Percentiles rank a stretch among this genome's conserved stretches.
These are phyloP conservation scores for Pseudocohnilembus persalinus DNA, from an alignment of 169 alveolate species.

Conservation along the genomic window DNA sequence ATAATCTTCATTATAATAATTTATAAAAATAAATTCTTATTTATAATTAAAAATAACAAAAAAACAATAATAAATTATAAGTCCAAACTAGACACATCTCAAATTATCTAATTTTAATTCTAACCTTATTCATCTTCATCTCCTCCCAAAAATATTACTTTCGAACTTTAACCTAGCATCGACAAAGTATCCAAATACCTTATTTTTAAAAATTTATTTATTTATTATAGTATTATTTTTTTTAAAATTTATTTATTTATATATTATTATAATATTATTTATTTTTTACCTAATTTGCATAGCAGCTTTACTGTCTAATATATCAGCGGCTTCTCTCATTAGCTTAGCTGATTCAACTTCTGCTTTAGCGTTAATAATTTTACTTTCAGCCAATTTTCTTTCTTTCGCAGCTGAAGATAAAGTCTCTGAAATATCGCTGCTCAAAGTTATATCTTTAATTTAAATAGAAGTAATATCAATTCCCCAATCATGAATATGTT, in stretches of 20 bases:
- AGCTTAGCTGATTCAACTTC: conserved; percentile 50
- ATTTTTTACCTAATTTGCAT: conserved; percentile 39
- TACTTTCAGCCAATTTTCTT: conserved; percentile 43
- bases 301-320: conserved; percentile 44
- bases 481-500: conserved; percentile 47
- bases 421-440: conserved; percentile 34
- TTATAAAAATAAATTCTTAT: too few relatives aligned
- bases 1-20: too few relatives aligned
- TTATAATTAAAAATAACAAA: too few relatives aligned
- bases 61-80: too few relatives aligned
- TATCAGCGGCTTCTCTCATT: conserved; percentile 45
- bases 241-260: too few relatives aligned
- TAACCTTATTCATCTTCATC: neutral
- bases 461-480: conserved; percentile 30
- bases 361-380: conserved; percentile 39
- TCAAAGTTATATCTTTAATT: conserved; percentile 35
- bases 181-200: neutral
- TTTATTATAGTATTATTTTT: too few relatives aligned
- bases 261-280: too few relatives aligned
- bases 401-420: conserved; percentile 48
- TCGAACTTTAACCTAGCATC: neutral
- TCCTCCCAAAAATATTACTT: neutral
- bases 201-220: too few relatives aligned
- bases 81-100: too few relatives aligned
- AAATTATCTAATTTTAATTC: too few relatives aligned